phyloP scores from a whole-genome alignment of 371 early-diverging fungal species.

The Mortierella sp. region DNA sequence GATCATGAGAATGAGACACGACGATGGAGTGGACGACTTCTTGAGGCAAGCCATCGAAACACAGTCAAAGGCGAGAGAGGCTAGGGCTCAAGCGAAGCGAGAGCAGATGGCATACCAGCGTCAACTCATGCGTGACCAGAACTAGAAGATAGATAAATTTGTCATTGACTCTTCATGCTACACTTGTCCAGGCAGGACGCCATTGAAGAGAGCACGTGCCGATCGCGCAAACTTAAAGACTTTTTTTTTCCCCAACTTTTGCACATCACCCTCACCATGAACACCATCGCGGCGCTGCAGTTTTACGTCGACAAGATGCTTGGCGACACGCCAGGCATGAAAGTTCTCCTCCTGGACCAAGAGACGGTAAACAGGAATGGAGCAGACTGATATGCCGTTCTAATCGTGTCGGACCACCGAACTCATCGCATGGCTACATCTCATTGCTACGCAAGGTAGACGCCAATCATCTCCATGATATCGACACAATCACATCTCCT shows the following conservation, averaged over 20 bases:
- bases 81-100: conserved; percentile 43
- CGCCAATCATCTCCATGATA: conserved; percentile 90
- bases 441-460: conserved; percentile 61
- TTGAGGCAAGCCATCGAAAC: conserved; percentile 51
- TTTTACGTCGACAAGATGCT: conserved; percentile 93
- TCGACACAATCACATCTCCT: conserved; percentile 91
- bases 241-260: too few relatives aligned
- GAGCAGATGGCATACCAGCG: conserved; percentile 48
- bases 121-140: conserved; percentile 26
- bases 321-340: conserved; percentile 92
- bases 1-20: conserved; percentile 64
- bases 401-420: too few relatives aligned
- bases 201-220: too few relatives aligned
- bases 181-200: too few relatives aligned
- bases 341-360: conserved; percentile 91
- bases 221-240: too few relatives aligned
- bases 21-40: conserved; percentile 59
- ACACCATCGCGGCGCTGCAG: conserved; percentile 82
- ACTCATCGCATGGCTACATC: too few relatives aligned
- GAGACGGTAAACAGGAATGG: conserved; percentile 78
- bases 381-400: too few relatives aligned
- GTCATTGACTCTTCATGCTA: too few relatives aligned
- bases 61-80: conserved; percentile 41
- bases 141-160: too few relatives aligned
- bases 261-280: conserved; percentile 60